Percentiles rank a stretch among this genome's conserved stretches.
Conservation (phyloP, 2,329 filamentous ascomycete genomes). For the Samsoniella hepiali region DNA sequence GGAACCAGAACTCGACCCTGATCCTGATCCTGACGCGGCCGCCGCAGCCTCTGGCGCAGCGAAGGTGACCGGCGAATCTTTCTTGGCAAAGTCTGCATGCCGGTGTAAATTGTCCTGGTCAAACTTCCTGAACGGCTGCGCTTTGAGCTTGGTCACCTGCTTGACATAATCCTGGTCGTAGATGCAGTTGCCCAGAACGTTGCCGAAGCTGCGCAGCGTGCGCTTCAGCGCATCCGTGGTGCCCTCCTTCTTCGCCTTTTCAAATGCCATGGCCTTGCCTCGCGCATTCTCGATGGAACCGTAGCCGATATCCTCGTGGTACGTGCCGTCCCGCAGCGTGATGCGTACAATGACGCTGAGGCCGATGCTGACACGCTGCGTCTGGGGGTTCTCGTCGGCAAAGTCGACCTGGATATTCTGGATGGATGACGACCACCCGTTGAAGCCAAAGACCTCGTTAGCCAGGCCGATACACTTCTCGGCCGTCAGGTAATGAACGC, state of each 20-base stretch:
- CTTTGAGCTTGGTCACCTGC: conserved; percentile 88
- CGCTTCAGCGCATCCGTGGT: conserved; percentile 93
- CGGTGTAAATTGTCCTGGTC: conserved; percentile 77
- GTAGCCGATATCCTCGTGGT: conserved; percentile 95
- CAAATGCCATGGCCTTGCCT: conserved; percentile 91
- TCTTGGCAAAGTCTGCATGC: conserved; percentile 71
- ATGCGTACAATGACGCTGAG: conserved; percentile 88
- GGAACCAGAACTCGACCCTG: background rate
- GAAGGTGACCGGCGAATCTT: conserved; percentile 36
- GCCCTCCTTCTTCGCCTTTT: conserved; percentile 98
- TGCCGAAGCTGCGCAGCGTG: conserved; percentile 86
- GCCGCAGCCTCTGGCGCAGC: background rate
- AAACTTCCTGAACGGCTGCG: conserved; percentile 67
- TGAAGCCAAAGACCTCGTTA: conserved; percentile 95
- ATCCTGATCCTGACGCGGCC: background rate
- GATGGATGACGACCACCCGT: conserved; percentile 96
- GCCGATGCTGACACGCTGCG: conserved; percentile 76
- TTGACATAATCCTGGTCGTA: conserved; percentile 94
- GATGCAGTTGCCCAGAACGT: conserved; percentile 95
- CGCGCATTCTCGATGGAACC: conserved; percentile 95
- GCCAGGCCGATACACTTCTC: conserved; percentile 95
- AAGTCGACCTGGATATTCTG: conserved; percentile 94
- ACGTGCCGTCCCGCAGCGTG: conserved; percentile 89
- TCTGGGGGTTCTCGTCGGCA: conserved; percentile 79
- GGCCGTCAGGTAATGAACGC: conserved; percentile 90